A percentile compares a stretch with the other conserved stretches of the same genome.
Evolutionary conservation across 2,329 filamentous ascomycete species (phyloP).

Genomic region (Colletotrichum tamarilloi): DNA sequence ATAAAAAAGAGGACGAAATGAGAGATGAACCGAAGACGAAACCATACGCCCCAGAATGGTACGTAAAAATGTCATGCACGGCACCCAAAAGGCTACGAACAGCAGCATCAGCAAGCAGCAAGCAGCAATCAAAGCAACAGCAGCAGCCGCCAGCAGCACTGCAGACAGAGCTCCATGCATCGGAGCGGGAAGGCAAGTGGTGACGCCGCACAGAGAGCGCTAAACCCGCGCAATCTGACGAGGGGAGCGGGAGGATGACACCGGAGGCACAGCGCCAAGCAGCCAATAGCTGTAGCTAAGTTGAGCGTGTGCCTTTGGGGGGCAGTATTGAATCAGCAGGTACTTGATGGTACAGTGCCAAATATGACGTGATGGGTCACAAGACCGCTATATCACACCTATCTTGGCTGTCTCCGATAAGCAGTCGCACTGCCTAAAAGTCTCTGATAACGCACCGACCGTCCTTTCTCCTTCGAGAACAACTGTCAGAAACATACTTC

Average conservation of each 20-base stretch:
- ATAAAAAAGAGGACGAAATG: not conserved
- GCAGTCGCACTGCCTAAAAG: slow-evolving; percentile 4
- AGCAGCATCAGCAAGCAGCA: not conserved
- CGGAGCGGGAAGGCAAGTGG: slow-evolving; percentile 10
- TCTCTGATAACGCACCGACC: not conserved
- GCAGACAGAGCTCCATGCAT: slow-evolving; percentile 11
- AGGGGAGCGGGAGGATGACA: not conserved
- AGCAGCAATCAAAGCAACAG: not conserved
- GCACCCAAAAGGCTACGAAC: not conserved
- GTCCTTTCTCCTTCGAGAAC: not conserved
- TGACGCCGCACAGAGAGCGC: slow-evolving; percentile 11
- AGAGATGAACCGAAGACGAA: not conserved
- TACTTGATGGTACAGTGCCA: slow-evolving; percentile 1
- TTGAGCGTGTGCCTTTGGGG: not conserved
- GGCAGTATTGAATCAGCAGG: not conserved
- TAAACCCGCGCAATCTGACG: slow-evolving; percentile 9
- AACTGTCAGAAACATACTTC: not conserved
- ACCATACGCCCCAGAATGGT: not conserved
- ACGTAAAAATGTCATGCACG: slow-evolving; percentile 10
- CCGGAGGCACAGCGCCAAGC: not conserved
- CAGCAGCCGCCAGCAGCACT: not conserved
- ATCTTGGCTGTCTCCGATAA: not conserved
- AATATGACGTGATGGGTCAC: not conserved
- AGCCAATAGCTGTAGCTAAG: not conserved
- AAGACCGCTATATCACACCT: not conserved